Evolutionary conservation across 192 early-diverging fungal species (phyloP), one percentile per base, ranked within the genome.

Genomic region (Umbelopsis vinacea): DNA sequence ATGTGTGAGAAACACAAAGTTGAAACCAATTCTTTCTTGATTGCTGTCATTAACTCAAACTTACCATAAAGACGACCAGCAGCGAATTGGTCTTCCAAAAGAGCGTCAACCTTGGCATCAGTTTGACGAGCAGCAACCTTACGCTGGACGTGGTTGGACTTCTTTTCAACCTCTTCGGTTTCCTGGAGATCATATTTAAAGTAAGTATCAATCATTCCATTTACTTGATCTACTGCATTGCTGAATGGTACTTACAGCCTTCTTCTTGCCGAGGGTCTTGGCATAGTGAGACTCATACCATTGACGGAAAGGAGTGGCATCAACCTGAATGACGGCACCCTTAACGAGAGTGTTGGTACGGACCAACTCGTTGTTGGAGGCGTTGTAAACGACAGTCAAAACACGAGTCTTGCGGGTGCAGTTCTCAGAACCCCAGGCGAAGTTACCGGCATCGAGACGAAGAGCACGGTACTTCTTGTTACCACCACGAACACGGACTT

Each of bases 361-460:
- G 87, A 99, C 97, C 80, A 99, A 89, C 88, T 99, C 97, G 93
- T 99, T 99, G 95, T 98, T 98, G 84, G 97, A 96, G 75, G 97
- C 91, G 88, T 99, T 99, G 93, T 98, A 99, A 73, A 93, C 92
- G 78, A 99, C 97, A 63, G 86, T 83, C 79, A 97, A 86, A 77
- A 96, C 92, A 91, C 97, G 94, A 77, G 95, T 92, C 92, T 97
- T 97, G 88, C 92, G 93, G 78, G 97, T 93, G 86, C 92, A 82
- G 68, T 93, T 82, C 88, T 99, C 95, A 35, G 96, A 96, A 77
- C 91, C 96, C 97, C 97, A 99, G 67, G 95, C 92, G 87, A 96
- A 99, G 86, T 97, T 99, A 75, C 96, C 96, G 74, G 89, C 23
- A 75, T 99, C 97, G 66, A 99, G 90, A 84, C 97, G 95, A 83